Base-by-base conservation (phyloP, 371 early-diverging fungal species). In the Actinomucor elegans region DNA sequence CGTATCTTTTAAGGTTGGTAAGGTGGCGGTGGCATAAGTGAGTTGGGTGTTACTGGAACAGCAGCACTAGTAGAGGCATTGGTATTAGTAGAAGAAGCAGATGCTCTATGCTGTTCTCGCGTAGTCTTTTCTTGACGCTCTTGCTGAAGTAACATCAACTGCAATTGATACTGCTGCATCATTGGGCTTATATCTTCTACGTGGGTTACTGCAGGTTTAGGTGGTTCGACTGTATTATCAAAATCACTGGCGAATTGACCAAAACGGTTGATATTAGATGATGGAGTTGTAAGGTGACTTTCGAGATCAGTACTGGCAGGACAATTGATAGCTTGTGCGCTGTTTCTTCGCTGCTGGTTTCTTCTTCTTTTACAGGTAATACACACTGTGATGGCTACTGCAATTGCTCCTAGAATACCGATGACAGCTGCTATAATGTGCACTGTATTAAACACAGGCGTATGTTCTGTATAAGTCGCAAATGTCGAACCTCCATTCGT, bases 381-480 rank as follows among this genome's bases (percentile, higher is more conserved):
- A 31, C 66, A 64, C 11, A 66, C 53, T 8, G 62, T 59, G 27
- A 69, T 27, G 21, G 62, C 57, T 7, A 69, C 67, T 14, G 54
- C 43, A 12, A 69, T 38, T 12, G 67, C 67, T 3, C 64, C 66
- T 6, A 62, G 38, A 9, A 67, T 54, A 24, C 72, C 72, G 37
- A 73, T 48, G 18, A 64, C 55, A 48, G 67, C 73, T 18, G 67
- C 66, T 14, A 64, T 64, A 28, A 73, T 56, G 57, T 73, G 73
- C 18, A 73, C 53, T 14, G 69, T 60, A 46, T 64, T 73, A 41
- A 73, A 73, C 45, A 48, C 55, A 15, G 59, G 48, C 33, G 61
- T 63, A 35, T 72, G 63, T 21, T 70, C 52, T 41, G 55, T 40
- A 6, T 55, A 26, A 6, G 55, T 57, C 7, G 52, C 57, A 50